Percentiles rank a stretch among this genome's conserved stretches.
Evolutionary conservation across 2,329 filamentous ascomycete species (phyloP).

Genomic region (Colletotrichum truncatum): DNA sequence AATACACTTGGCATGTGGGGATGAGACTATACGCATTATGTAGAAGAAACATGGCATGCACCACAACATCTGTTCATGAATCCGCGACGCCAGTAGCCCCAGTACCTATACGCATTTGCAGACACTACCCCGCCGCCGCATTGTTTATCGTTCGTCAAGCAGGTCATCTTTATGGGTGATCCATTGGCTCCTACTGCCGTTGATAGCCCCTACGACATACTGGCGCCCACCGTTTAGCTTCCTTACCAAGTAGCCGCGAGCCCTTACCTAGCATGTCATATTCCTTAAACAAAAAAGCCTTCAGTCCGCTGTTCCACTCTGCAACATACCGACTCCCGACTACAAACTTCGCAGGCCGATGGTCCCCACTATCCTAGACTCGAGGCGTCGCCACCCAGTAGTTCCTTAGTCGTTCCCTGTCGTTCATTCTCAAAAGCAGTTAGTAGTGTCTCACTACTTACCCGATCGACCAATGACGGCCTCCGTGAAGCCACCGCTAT

Average conservation of each 20-base stretch:
- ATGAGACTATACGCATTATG: not conserved
- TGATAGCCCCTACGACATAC: not conserved
- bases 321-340: not conserved
- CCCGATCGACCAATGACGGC: slow-evolving; percentile 4
- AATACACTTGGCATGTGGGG: not conserved
- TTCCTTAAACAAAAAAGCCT: not conserved
- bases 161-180: not conserved
- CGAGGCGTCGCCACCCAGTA: not conserved
- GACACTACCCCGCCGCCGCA: not conserved
- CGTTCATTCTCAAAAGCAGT: not conserved
- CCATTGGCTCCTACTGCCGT: not conserved
- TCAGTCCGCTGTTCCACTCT: not conserved
- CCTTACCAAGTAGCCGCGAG: not conserved
- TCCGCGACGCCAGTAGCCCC: slow-evolving; percentile 7
- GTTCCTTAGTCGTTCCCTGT: slow-evolving; percentile 5
- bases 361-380: not conserved
- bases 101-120: not conserved
- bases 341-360: not conserved
- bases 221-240: not conserved
- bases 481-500: not conserved
- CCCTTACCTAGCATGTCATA: not conserved
- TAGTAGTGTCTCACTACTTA: slow-evolving; percentile 1
- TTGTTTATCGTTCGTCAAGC: not conserved
- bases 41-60: not conserved
- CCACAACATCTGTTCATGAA: slow-evolving; percentile 17